These are phyloP conservation scores for Zymoseptoria ardabiliae DNA, from an alignment of 2,329 filamentous ascomycete genomes.

Conservation along the genomic window DNA sequence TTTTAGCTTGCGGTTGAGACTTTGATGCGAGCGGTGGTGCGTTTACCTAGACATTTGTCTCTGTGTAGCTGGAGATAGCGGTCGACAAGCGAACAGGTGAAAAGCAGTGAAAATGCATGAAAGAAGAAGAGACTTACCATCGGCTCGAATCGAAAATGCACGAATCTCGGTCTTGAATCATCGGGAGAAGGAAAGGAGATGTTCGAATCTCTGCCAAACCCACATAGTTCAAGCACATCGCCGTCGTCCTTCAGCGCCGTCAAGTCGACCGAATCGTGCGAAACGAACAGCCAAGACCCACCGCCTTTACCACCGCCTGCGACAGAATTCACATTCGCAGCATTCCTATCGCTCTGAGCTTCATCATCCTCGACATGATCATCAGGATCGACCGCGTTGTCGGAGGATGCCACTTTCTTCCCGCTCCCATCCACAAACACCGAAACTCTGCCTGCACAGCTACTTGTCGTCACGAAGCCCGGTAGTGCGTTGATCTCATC, in stretches of 20 bases:
- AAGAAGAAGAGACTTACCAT: conserved; percentile 57
- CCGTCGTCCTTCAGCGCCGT: conserved; percentile 8
- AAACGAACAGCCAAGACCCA: conserved; percentile 80
- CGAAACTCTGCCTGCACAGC: conserved; percentile 79
- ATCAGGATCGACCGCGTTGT: neutral
- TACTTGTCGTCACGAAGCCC: conserved; percentile 84
- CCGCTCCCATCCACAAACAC: conserved; percentile 78
- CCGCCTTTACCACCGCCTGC: conserved; percentile 69
- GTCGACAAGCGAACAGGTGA: neutral
- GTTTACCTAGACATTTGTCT: neutral
- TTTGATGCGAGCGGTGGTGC: neutral
- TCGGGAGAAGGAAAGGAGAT: conserved; percentile 1
- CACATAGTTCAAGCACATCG: conserved; percentile 8
- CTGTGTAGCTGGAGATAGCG: neutral
- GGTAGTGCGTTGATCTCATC: conserved; percentile 65
- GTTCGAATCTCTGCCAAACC: conserved; percentile 8
- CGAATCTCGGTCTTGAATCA: conserved; percentile 31
- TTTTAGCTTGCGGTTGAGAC: neutral
- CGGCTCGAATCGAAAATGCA: conserved; percentile 90
- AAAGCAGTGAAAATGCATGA: neutral
- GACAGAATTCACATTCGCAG: conserved; percentile 45
- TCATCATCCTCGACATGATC: neutral
- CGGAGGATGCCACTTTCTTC: conserved; percentile 18
- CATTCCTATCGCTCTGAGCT: neutral
- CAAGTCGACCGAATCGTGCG: conserved; percentile 60